Evolutionary conservation across 768 basidiomycete species (phyloP), one percentile per base, ranked within the genome.

Genomic region (Boletellus ananas): DNA sequence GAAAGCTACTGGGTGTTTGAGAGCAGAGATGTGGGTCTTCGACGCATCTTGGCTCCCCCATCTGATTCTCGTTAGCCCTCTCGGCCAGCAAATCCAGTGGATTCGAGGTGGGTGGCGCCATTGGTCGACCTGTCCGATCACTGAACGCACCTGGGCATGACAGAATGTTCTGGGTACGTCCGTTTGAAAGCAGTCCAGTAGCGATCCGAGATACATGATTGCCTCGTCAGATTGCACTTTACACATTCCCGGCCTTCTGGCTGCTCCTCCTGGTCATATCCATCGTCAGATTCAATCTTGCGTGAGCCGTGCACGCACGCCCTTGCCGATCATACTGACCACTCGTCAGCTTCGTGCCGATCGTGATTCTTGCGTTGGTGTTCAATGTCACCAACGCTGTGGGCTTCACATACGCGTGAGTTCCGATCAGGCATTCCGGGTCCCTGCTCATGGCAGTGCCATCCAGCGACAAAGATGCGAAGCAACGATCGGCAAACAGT

Each of bases 1-100:
- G 90, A 95, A 68, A 81, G 77, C 68, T 94, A 86, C 59, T 99
- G 96, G 96, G 94, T 99, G 11, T 99, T 99, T 58, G 96, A 99
- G 71, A 89, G 88, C 61, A 80, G 94, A 62, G 94, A 97, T 69
- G 95, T 95, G 70, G 64, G 88, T 72, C 18, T 17, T 31, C 17
- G 6, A 25, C 27, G 17, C 43, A 11, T 27, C 34, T 34, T n/a
- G 36, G n/a, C 20, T 45, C 39, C 23, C 18, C 40, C 37, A 4
- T 52, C 58, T 62, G 43, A 57, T 47, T 46, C 38, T 20, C 43
- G 2, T 18, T 34, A 95, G 93, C 89, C 94, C 27, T 87, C 91
- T 42, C 79, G 85, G 60, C 92, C 91, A 34, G 84, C 90, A 11
- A 95, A 96, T 66, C 79, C 90, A 2, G 75, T 92, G 33, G 93